These are phyloP conservation scores for Avena atlantica DNA, from an alignment of 176 grass and related monocot species.

Conservation along the genomic window DNA sequence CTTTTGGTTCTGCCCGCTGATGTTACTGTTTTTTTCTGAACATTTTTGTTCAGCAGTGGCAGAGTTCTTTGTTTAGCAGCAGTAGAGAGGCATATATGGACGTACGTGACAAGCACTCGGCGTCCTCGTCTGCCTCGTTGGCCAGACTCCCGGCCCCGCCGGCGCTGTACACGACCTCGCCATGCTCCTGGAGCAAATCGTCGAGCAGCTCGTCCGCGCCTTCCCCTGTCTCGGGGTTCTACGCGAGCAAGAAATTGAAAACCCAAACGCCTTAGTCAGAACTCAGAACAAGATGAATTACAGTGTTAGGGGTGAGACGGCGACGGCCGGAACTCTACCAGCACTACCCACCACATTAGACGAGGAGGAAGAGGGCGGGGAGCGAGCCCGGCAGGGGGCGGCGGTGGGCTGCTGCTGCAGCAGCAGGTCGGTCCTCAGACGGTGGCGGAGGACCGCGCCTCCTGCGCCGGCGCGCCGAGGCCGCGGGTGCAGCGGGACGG, in stretches of 20 bases:
- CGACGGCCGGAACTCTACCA: neutral
- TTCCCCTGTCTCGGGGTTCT: constrained; percentile 53
- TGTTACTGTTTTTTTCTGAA: neutral
- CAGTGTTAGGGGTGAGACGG: neutral
- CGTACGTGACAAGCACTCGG: constrained; percentile 85
- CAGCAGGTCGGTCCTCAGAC: constrained; percentile 34
- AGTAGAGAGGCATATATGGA: neutral
- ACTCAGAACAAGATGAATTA: neutral
- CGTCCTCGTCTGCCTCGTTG: constrained; percentile 71
- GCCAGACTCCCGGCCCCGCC: constrained; percentile 35
- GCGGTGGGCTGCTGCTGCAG: neutral
- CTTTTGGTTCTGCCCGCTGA: neutral
- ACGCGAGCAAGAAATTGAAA: neutral
- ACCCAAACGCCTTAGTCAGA: neutral
- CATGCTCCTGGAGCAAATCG: constrained; percentile 88
- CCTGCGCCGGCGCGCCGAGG: neutral
- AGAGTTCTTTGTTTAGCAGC: neutral
- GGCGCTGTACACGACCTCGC: constrained; percentile 80
- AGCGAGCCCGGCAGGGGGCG: constrained; percentile 36
- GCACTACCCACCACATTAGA: constrained; percentile 42
- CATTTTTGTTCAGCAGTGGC: neutral
- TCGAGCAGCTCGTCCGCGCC: constrained; percentile 84
- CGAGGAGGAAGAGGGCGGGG: constrained; percentile 46
- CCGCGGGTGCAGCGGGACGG: neutral
- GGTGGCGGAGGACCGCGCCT: neutral